Evolutionary conservation across 2,329 filamentous ascomycete species (phyloP), one percentile per base, ranked within the genome.

Genomic region (Fusarium sp.): DNA sequence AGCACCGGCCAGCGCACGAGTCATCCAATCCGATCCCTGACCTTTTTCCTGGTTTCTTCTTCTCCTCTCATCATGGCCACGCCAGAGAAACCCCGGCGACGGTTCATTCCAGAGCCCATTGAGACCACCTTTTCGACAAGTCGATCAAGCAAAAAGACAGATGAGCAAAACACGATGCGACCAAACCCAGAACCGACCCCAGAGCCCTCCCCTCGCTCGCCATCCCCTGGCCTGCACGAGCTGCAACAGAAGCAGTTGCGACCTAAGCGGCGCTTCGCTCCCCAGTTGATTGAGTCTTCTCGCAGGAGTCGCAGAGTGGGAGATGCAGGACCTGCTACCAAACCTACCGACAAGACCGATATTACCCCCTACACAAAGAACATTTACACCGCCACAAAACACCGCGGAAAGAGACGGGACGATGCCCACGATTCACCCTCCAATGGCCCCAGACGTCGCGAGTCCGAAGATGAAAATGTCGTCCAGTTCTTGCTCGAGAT

Each of bases 211-310:
- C 85, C 86, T 44, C 84, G 84, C 57, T 83, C 84, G 13, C 80
- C 83, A 8, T 84, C 84, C 4, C 82, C 84, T 49, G 65, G 71
- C 77, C 80, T 71, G 80, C 82, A 40, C 80, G 83, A 67, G 80
- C 82, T 59, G 78, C 83, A 46, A 77, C 82, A 40, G 34, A 38
- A 38, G 80, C 82, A 67, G 80, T 82, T 54, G 77, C 83, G 44
- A 78, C 82, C 45, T 75, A 82, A 73, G 29, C 84, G 85, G 68
- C 82, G 82, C 64, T 97, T 97, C 78, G 87, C 90, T 30, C 94
- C 94, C 15, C 91, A 95, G 75, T 84, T 97, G 58, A 90, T 97
- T 67, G 93, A 95, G 79, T 94, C 92, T 5, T 91, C 91, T 6
- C 88, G 90, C 73, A 86, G 94, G 56, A 89, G 90, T 34, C 88